Conservation (phyloP, 257 asterid species). For the Nicotiana otophora region DNA sequence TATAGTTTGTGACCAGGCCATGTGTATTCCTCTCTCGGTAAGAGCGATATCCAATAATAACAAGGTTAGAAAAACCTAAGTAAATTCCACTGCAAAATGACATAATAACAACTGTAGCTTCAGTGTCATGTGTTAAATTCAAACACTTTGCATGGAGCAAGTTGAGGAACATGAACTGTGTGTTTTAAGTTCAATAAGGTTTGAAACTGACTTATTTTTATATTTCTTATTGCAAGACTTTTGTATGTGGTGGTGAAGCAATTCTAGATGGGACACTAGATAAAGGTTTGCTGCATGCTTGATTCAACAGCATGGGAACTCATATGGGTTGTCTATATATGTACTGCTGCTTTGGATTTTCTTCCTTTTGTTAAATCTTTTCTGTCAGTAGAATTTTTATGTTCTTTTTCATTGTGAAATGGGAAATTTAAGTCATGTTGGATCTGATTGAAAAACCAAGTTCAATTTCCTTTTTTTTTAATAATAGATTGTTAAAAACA, state of each 20-base stretch:
- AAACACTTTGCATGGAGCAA: slow-evolving; percentile 25
- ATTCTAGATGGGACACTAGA: slow-evolving; percentile 38
- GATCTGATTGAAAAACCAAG: slow-evolving; percentile 1
- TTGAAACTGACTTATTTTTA: slow-evolving; percentile 20
- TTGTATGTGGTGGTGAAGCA: slow-evolving; percentile 47
- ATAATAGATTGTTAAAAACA: not conserved
- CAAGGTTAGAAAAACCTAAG: slow-evolving; percentile 19
- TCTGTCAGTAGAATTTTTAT: slow-evolving; percentile 14
- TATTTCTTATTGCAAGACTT: slow-evolving; percentile 17
- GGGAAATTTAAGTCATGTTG: slow-evolving; percentile 15
- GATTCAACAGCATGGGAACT: slow-evolving; percentile 61
- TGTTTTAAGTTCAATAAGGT: slow-evolving; percentile 24
- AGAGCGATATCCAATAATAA: slow-evolving; percentile 24
- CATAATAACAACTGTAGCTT: slow-evolving; percentile 33
- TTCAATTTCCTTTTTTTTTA: not conserved
- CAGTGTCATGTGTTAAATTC: slow-evolving; percentile 31
- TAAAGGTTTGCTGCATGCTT: slow-evolving; percentile 34
- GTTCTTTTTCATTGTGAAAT: slow-evolving; percentile 9
- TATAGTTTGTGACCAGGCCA: slow-evolving; percentile 41
- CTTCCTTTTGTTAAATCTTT: slow-evolving; percentile 7
- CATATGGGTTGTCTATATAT: slow-evolving; percentile 61
- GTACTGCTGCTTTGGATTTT: slow-evolving; percentile 14
- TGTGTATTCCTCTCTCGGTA: slow-evolving; percentile 38
- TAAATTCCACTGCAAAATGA: slow-evolving; percentile 34
- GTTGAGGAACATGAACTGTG: slow-evolving; percentile 35